Percentiles rank a stretch among this genome's conserved stretches.
phyloP scores from a whole-genome alignment of 164 flowering plant genomes.

The Magnolia sinica region DNA sequence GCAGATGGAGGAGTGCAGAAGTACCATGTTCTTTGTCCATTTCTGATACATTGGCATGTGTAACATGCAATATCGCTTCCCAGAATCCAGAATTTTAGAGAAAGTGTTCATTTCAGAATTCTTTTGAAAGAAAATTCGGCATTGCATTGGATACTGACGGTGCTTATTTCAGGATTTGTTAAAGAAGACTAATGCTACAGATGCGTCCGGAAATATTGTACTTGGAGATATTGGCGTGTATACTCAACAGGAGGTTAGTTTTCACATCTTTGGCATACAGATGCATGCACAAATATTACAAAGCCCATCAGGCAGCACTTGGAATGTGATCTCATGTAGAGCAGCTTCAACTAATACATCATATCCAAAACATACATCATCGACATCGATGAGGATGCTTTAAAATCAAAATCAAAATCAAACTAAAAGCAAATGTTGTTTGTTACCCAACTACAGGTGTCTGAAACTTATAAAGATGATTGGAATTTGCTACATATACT shows the following conservation, averaged over 20 bases:
- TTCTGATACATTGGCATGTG: neutral
- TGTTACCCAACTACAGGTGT: neutral
- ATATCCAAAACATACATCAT: neutral
- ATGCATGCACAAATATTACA: neutral
- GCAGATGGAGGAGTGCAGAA: neutral
- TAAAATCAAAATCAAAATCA: neutral
- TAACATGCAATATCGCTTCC: neutral
- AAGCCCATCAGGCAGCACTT: neutral
- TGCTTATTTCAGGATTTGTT: constrained; percentile 33
- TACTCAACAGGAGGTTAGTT: constrained; percentile 80
- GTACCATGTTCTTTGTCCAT: neutral
- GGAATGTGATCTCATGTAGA: neutral
- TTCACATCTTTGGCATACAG: neutral
- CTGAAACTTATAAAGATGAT: neutral
- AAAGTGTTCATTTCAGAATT: neutral
- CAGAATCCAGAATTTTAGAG: neutral
- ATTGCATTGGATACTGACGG: constrained; percentile 69
- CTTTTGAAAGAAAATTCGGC: neutral
- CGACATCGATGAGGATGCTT: neutral
- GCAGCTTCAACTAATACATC: neutral
- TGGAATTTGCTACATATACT: neutral
- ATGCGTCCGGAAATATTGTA: constrained; percentile 80
- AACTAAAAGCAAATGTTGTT: neutral
- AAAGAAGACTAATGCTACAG: constrained; percentile 59
- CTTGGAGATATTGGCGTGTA: constrained; percentile 85